A percentile compares a stretch with the other conserved stretches of the same genome.
These are phyloP conservation scores for Ambispora gerdemannii DNA, from an alignment of 192 early-diverging fungal genomes.

Conservation along the genomic window DNA sequence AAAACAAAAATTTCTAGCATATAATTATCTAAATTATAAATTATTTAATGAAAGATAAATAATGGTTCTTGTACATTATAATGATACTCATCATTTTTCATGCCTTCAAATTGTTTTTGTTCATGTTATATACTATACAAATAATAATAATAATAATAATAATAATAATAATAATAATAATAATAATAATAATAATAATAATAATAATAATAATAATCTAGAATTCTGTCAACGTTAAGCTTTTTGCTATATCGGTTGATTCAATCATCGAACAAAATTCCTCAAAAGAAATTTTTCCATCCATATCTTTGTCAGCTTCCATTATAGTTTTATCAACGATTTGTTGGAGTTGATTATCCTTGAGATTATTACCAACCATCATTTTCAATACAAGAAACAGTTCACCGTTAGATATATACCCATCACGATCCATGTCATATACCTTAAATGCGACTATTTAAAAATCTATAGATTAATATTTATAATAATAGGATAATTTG, in stretches of 20 bases:
- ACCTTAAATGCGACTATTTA: conserved; percentile 92
- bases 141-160: no score
- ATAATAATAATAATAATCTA: no score
- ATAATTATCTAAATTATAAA: no score
- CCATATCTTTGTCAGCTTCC: conserved; percentile 93
- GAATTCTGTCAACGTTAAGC: conserved; percentile 86
- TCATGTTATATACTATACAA: no score
- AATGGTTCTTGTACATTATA: no score
- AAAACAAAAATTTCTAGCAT: no score
- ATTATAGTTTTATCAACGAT: conserved; percentile 99
- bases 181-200: no score
- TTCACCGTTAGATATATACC: conserved; percentile 98
- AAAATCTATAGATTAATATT: background rate
- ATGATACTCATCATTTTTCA: no score
- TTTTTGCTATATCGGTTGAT: conserved; percentile 90
- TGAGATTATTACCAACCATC: conserved; percentile 99
- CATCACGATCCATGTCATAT: conserved; percentile 99
- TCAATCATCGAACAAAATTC: conserved; percentile 97
- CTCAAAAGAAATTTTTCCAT: conserved; percentile 95
- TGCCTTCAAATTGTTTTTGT: no score
- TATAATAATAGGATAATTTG: background rate
- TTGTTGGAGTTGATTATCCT: conserved; percentile 96
- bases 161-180: no score
- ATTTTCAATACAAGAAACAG: conserved; percentile 97
- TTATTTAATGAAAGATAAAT: no score